Evolutionary conservation across 257 asterid species (phyloP), one percentile per base, ranked within the genome.

Genomic region (Solanum paucissectum): DNA sequence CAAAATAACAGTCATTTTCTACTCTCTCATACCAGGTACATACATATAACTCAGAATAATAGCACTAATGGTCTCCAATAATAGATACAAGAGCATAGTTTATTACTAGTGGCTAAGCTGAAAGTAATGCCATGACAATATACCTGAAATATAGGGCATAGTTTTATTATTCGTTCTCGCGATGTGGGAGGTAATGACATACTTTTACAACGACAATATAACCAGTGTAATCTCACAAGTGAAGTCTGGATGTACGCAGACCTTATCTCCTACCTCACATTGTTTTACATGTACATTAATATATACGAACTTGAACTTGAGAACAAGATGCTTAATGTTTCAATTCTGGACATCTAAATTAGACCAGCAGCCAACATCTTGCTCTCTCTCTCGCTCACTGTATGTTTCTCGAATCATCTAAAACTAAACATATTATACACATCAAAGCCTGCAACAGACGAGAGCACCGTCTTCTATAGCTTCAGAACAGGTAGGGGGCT

Each of bases 381-480:
- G 58, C 74, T 55, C 44, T 4, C 33, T 83, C 74, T 18, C 64
- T 5, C n/a, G 2, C 18, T 83, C 23, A 52, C 44, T 36, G 13
- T 44, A 34, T 0, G 33, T 29, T 83, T 58, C 74, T 34, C 36
- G 32, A 38, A 36, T 20, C 64, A 84, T 64, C 62, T 64, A 68
- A 38, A 46, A 77, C 87, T 87, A 27, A 71, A 89, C 88, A 89
- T 40, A 52, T 12, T 87, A 85, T 87, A 77, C 71, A 79, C 76
- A 84, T 84, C 58, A 76, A 58, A 25, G 14, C 86, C 25, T 12
- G 87, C 81, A 82, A 60, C 49, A n/a, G 82, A 85, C 84, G 55
- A 83, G 44, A 83, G 62, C 42, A 58, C 21, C 12, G 14, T 68
- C 33, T 38, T 23, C 29, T 29, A 23, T 32, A 88, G 18, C 52